Evolutionary conservation across 1,284 basidiomycete species (phyloP), one percentile per base, ranked within the genome.

Genomic region (Puccinia triticina): DNA sequence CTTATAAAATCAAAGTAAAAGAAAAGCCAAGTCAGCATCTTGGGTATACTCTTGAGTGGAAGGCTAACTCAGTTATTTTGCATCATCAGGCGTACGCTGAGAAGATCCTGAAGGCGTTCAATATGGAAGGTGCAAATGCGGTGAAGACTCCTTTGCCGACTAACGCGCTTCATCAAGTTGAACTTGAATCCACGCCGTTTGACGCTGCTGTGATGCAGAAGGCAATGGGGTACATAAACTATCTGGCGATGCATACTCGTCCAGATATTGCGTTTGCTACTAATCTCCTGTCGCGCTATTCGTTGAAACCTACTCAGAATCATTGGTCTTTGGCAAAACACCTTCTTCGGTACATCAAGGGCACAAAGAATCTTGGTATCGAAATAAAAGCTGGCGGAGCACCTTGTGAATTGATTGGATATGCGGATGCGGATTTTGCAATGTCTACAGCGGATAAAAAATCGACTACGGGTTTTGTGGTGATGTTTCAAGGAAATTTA

Each of bases 351-450:
- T n/a, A n/a, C n/a, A n/a, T n/a, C n/a, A n/a, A n/a, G n/a, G n/a
- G n/a, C n/a, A n/a, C n/a, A 23, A 16, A 66, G 66, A 32, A n/a
- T 77, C 11, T 34, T 14, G 18, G 11, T n/a, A 23, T 1, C 10
- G 18, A 32, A 10, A 8, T 34, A 16, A 46, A 61, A 32, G 23
- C 21, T 64, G n/a, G n/a, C n/a, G n/a, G n/a, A n/a, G n/a, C n/a
- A n/a, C n/a, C n/a, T n/a, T n/a, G n/a, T n/a, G n/a, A n/a, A n/a
- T 40, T 77, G 1, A 18, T 14, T 66, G 76, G 61, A 0, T 77
- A 64, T 61, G 76, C 76, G 7, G 61, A 77, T 61, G 76, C 76
- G 2, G 73, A 75, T 43, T 75, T 59, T 21, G 73, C 53, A 16
- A 75, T n/a, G 12, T 75, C n/a, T n/a, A n/a, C n/a, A n/a, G n/a